Evolutionary conservation across 2,329 filamentous ascomycete genomes (phyloP).

Genomic region (Fusarium denticulatum): DNA sequence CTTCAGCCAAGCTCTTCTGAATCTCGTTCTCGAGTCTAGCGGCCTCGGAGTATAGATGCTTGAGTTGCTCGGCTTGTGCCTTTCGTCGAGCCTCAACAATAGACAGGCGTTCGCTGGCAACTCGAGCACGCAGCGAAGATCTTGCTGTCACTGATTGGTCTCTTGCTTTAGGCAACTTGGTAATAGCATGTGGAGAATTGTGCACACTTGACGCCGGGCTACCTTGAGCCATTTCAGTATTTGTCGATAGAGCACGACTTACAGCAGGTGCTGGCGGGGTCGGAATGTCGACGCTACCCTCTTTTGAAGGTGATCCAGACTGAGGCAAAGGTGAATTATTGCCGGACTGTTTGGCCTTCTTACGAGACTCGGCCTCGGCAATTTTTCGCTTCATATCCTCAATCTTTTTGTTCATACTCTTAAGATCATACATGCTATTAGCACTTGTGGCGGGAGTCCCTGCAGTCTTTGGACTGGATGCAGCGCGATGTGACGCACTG

Average conservation of each 20-base stretch:
- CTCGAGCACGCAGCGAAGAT: conserved; percentile 45
- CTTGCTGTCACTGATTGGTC: conserved; percentile 6
- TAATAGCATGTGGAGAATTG: background rate
- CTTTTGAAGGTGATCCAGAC: conserved; percentile 40
- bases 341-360: conserved; percentile 53
- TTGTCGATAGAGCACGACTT: background rate
- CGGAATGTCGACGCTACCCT: conserved; percentile 38
- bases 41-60: conserved; percentile 58
- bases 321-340: conserved; percentile 46
- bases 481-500: conserved; percentile 51
- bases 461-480: conserved; percentile 52
- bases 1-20: conserved; percentile 49
- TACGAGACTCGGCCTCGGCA: conserved; percentile 67
- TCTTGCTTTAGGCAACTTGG: conserved; percentile 29
- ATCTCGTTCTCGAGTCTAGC: conserved; percentile 61
- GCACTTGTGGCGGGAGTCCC: conserved; percentile 52
- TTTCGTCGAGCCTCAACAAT: conserved; percentile 50
- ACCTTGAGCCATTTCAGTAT: background rate
- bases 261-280: background rate
- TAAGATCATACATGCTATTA: conserved; percentile 54
- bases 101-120: conserved; percentile 51
- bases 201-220: conserved; percentile 13
- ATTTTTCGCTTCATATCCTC: conserved; percentile 69
- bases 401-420: conserved; percentile 66
- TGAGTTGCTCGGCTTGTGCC: conserved; percentile 57